These are phyloP conservation scores for Lichtheimia ramosa DNA, from an alignment of 371 early-diverging fungal genomes.

Conservation along the genomic window DNA sequence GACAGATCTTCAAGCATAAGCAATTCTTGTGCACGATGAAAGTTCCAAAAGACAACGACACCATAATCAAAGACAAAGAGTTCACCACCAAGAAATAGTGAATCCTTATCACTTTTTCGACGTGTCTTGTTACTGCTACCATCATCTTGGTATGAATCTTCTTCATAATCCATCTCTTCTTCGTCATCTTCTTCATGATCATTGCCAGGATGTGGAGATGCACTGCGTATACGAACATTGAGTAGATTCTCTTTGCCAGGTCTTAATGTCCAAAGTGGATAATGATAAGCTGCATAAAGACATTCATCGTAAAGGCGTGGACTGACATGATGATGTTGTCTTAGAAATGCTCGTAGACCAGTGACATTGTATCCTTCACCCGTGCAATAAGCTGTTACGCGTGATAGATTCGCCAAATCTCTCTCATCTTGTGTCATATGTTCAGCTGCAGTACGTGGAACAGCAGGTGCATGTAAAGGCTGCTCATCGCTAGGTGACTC, in stretches of 20 bases:
- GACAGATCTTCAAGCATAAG: conserved; percentile 74
- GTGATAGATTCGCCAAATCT: conserved; percentile 55
- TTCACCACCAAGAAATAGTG: conserved; percentile 66
- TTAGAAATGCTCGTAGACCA: conserved; percentile 55
- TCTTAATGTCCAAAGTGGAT: conserved; percentile 52
- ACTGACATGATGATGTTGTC: conserved; percentile 52
- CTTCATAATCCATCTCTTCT: conserved; percentile 44
- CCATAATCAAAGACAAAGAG: conserved; percentile 92
- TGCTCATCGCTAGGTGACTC: conserved; percentile 7
- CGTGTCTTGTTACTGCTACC: not conserved
- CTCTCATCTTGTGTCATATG: conserved; percentile 66
- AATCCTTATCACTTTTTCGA: not conserved
- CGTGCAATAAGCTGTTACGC: conserved; percentile 93
- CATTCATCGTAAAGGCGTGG: conserved; percentile 65
- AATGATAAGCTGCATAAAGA: conserved; percentile 65
- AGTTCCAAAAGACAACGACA: conserved; percentile 95
- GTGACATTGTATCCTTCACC: conserved; percentile 72
- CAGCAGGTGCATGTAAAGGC: not conserved
- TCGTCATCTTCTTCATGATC: conserved; percentile 28
- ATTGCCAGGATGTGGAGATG: conserved; percentile 29
- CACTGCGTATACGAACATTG: conserved; percentile 41
- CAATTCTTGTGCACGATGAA: conserved; percentile 83
- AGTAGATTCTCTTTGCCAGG: conserved; percentile 43
- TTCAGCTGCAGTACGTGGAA: conserved; percentile 42
- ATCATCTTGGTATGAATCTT: conserved; percentile 28